A percentile compares a stretch with the other conserved stretches of the same genome.
These are phyloP conservation scores for Sordaria brevicollis DNA, from an alignment of 495 filamentous ascomycete species.

Conservation along the genomic window DNA sequence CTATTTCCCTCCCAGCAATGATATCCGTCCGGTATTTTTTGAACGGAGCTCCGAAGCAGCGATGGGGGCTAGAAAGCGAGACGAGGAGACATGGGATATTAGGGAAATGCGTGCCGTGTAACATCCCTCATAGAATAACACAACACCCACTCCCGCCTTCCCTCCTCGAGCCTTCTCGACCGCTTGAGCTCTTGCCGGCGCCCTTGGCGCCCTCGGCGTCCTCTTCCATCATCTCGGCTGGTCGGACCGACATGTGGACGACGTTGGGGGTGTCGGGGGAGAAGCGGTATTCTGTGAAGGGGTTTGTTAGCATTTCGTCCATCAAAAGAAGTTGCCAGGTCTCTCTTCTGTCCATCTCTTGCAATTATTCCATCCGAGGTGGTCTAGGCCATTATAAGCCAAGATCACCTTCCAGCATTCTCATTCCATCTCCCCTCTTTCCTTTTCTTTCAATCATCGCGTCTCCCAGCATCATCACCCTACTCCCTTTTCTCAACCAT, in stretches of 20 bases:
- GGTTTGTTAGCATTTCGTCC: background rate
- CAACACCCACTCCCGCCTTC: conserved; percentile 67
- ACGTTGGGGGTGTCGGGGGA: conserved; percentile 62
- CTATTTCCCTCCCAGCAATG: too few species aligned
- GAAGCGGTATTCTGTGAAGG: conserved; percentile 68
- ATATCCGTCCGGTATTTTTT: background rate
- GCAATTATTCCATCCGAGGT: too few species aligned
- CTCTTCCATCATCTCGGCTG: conserved; percentile 81
- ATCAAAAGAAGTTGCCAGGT: background rate
- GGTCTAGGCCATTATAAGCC: too few species aligned
- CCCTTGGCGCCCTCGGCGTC: conserved; percentile 59
- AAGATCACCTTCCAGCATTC: too few species aligned
- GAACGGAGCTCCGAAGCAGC: background rate
- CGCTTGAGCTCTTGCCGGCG: conserved; percentile 46
- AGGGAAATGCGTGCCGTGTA: conserved; percentile 1
- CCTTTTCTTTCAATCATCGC: too few species aligned
- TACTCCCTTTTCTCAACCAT: too few species aligned
- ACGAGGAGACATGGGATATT: background rate
- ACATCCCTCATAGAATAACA: conserved; percentile 51
- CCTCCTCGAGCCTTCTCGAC: conserved; percentile 47
- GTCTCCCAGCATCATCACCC: too few species aligned
- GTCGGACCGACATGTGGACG: conserved; percentile 88
- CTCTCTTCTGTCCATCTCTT: too few species aligned
- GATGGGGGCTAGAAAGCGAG: background rate
- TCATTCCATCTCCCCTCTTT: too few species aligned